Evolutionary conservation across 345 rosid genomes (phyloP), one percentile per base, ranked within the genome.

Genomic region (Acer yangbiense): DNA sequence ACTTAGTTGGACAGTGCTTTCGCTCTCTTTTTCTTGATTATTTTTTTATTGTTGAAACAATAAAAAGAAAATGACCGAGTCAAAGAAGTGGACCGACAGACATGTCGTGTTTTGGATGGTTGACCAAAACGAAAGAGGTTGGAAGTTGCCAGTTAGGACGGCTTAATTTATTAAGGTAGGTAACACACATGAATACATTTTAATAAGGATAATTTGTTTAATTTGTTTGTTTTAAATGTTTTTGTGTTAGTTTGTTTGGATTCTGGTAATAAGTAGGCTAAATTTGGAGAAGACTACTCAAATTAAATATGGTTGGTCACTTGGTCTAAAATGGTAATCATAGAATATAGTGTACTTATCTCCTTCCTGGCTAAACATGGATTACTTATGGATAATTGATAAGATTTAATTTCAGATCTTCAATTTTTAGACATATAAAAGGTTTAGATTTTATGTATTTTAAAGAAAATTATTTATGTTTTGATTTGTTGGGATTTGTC

Each of bases 81-180:
- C 89, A 90, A 76, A 68, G 72, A 65, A 57, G 84, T 76, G 83
- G 86, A 76, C 85, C 82, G 39, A 35, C 6, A 1, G 75, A 62
- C 44, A 13, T 90, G 88, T 85, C 84, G 86, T 85, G 87, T 71
- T 60, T 20, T 18, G 25, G 72, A 79, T 61, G 89, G 88, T 90
- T 88, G 93, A 86, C 90, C 84, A 74, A 66, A 32, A 7, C 20
- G 35, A 72, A 69, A 69, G 76, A 20, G 75, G 86, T 71, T 52
- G 84, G 86, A 25, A 60, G 78, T 76, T 82, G 77, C 78, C 82
- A 21, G 83, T 79, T 82, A 74, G 79, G 85, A 77, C 78, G 72
- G 75, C 73, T 50, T 55, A 55, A 50, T 73, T 81, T 55, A 75
- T 41, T 17, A 5, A 64, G 76, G 62, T 76, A 12, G 79, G 83